phyloP scores from a whole-genome alignment of 2,329 filamentous ascomycete species.

The Colletotrichum sp. region DNA sequence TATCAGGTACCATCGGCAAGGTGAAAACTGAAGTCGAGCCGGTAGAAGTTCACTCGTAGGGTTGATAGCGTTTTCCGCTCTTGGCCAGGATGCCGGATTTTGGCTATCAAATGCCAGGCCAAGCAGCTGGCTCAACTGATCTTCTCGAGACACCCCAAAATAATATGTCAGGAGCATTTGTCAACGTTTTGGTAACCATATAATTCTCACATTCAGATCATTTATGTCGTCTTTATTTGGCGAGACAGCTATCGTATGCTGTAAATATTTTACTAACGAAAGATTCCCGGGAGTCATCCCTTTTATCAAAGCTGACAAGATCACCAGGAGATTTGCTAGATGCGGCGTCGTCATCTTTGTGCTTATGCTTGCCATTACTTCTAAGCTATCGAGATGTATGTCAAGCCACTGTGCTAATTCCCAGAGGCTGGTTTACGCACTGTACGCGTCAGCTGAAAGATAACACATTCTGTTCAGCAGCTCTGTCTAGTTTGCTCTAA shows the following conservation, averaged over 20 bases:
- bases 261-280: background rate
- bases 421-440: background rate
- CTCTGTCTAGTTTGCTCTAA: background rate
- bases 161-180: background rate
- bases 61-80: too few species aligned
- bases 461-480: background rate
- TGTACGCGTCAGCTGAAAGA: background rate
- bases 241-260: background rate
- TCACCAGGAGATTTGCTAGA: background rate
- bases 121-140: background rate
- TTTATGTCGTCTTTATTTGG: fast-evolving
- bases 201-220: background rate
- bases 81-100: too few species aligned
- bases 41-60: too few species aligned
- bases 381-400: background rate
- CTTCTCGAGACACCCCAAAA: background rate
- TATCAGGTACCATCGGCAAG: too few species aligned
- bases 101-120: background rate
- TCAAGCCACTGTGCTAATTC: background rate
- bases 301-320: background rate
- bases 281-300: fast-evolving
- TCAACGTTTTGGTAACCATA: background rate
- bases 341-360: background rate
- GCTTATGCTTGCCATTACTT: background rate
- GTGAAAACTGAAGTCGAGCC: too few species aligned